A percentile compares a stretch with the other conserved stretches of the same genome.
phyloP scores from a whole-genome alignment of 116 monocot genomes.

The Papilionanthe hybrid region DNA sequence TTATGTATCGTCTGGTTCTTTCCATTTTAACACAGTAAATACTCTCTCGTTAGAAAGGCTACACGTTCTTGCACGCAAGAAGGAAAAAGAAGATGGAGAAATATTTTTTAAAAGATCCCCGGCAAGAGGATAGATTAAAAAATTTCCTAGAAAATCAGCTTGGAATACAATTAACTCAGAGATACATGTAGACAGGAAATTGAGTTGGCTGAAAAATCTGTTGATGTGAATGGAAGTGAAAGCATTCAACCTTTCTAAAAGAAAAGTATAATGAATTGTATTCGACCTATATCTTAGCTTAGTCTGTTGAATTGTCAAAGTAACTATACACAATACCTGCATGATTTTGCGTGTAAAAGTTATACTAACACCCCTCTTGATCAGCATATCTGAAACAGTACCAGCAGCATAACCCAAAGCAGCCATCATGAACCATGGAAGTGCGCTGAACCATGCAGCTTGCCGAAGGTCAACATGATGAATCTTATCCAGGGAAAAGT shows the following conservation, averaged over 20 bases:
- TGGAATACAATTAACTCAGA: too few relatives aligned
- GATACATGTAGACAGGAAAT: too few relatives aligned
- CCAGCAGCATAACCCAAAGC: constrained; percentile 83
- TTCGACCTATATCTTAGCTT: neutral
- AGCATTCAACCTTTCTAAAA: too few relatives aligned
- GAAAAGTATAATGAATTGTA: neutral
- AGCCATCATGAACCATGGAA: constrained; percentile 98
- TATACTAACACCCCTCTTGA: constrained; percentile 49
- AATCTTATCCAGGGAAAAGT: constrained; percentile 34
- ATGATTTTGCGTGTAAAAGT: constrained; percentile 77
- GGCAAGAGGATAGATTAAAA: too few relatives aligned
- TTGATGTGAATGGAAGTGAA: neutral
- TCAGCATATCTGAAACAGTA: constrained; percentile 60
- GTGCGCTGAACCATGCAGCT: constrained; percentile 96
- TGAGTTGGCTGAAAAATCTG: too few relatives aligned
- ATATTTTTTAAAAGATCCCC: too few relatives aligned
- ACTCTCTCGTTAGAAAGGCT: too few relatives aligned
- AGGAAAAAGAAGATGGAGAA: too few relatives aligned
- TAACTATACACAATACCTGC: constrained; percentile 49
- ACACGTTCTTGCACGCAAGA: too few relatives aligned
- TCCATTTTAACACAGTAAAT: too few relatives aligned
- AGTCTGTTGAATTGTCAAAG: neutral
- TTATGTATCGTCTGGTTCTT: too few relatives aligned
- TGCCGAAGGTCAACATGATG: constrained; percentile 75
- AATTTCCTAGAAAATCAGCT: too few relatives aligned